Percentiles rank a stretch among this genome's conserved stretches.
Conservation (phyloP, 805 yeast genomes). For the Wickerhamiella slavikovae region DNA sequence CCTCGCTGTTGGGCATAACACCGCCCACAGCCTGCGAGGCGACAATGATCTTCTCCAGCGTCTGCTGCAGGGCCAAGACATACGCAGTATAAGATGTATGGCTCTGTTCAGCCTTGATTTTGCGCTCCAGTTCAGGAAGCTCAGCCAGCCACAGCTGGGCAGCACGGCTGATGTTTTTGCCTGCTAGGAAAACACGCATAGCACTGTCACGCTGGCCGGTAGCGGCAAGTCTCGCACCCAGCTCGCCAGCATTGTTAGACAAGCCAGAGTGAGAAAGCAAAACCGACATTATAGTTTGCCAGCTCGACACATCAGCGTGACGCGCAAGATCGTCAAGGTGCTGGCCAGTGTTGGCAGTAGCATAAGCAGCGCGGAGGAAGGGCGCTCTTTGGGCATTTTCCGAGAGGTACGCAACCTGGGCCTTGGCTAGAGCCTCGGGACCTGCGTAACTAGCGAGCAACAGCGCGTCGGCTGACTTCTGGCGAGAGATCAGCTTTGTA, state of each 20-base stretch:
- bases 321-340: conserved; percentile 47
- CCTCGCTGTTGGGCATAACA: conserved; percentile 7
- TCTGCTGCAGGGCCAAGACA: conserved; percentile 56
- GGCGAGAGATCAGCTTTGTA: conserved; percentile 38
- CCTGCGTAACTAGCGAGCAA: conserved; percentile 36
- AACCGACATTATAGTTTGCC: conserved; percentile 67
- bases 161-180: conserved; percentile 60
- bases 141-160: conserved; percentile 73
- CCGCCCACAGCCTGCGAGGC: conserved; percentile 21
- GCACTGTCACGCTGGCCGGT: conserved; percentile 49
- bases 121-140: conserved; percentile 27
- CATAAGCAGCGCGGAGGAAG: conserved; percentile 55
- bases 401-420: conserved; percentile 47
- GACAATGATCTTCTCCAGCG: conserved; percentile 67
- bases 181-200: conserved; percentile 55
- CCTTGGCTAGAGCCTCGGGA: conserved; percentile 38
- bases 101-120: conserved; percentile 18
- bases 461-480: conserved; percentile 57
- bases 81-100: conserved; percentile 64
- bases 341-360: conserved; percentile 29
- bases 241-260: conserved; percentile 13
- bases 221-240: conserved; percentile 58
- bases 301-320: conserved; percentile 54
- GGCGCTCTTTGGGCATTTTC: conserved; percentile 31
- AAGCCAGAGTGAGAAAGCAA: conserved; percentile 11